Base-by-base conservation (phyloP, 192 early-diverging fungal species). In the Linnemannia zychae region DNA sequence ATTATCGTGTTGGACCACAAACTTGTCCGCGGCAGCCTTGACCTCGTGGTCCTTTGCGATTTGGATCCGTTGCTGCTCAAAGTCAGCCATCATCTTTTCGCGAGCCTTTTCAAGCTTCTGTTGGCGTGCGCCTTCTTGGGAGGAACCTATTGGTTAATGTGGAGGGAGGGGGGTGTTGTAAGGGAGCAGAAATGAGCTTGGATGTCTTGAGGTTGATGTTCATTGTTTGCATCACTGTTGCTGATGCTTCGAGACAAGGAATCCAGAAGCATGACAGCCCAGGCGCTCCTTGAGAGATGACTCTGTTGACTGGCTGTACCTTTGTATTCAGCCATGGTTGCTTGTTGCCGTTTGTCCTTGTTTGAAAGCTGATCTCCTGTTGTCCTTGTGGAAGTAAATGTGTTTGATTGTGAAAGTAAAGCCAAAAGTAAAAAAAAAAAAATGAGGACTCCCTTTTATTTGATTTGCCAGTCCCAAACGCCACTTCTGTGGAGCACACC, bases 1-100 rank as follows among this genome's bases (percentile, higher is more conserved):
- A 82, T 91, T 92, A 46, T 92, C 93, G 50, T 92, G 89, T 48
- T 96, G 94, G 13, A 92, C 79, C 1, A 97, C 94, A 81, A 98
- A 99, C 78, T 95, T 95, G 74, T 94, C 93, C 5, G 90, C 87
- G 15, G 95, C 90, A 72, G 94, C 90, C 28, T 90, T 87, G 37
- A 96, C 93, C 86, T 93, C 87, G 57, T 91, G 92, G 63, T 96
- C 92, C 90, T 94, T 95, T 20, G 87, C 74, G 76, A 96, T 97
- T 86, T 94, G 91, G 73, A 93, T 91, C 63, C 93, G 89, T 75
- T 96, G 91, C 36, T 90, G 92, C 60, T 94, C 92, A 67, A 94
- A 91, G 16, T 95, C 94, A 7, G 89, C 90, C 49, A 94, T 88
- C 86, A 96, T 95, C 74, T 90, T 88, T 34, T 90, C 89, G 31